phyloP scores from a whole-genome alignment of 2,329 filamentous ascomycete species.

The Raffaelea ambrosiae region DNA sequence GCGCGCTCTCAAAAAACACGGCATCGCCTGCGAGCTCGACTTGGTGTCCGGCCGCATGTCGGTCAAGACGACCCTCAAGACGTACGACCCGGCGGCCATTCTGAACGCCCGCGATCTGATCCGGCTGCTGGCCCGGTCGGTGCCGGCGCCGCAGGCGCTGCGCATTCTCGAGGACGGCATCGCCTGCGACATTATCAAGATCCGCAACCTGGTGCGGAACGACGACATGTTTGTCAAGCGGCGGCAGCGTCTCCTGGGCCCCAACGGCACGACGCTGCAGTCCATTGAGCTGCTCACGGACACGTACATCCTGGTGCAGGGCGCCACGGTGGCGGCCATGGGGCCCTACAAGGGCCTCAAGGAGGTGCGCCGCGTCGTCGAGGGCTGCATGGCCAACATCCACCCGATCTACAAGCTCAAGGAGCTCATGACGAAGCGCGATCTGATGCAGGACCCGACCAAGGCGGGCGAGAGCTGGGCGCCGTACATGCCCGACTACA shows the following conservation, averaged over 20 bases:
- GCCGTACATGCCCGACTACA: constrained; percentile 93
- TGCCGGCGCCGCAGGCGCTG: constrained; percentile 85
- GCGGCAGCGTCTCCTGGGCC: constrained; percentile 84
- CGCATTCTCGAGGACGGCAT: constrained; percentile 77
- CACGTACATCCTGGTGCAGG: constrained; percentile 92
- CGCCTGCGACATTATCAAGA: constrained; percentile 94
- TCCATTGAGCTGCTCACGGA: constrained; percentile 85
- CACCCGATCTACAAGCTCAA: constrained; percentile 80
- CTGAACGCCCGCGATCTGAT: constrained; percentile 91
- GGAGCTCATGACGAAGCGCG: constrained; percentile 78
- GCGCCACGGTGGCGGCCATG: constrained; percentile 88
- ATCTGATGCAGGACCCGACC: constrained; percentile 71
- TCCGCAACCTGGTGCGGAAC: constrained; percentile 79
- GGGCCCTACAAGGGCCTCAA: constrained; percentile 89
- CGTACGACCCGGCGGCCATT: constrained; percentile 85
- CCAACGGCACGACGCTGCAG: constrained; percentile 86
- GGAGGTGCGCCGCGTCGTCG: constrained; percentile 78
- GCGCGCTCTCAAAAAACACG: constrained; percentile 73
- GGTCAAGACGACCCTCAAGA: constrained; percentile 88
- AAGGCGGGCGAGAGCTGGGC: constrained; percentile 89
- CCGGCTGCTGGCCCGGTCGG: constrained; percentile 82
- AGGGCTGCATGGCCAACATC: constrained; percentile 95
- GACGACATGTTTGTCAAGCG: constrained; percentile 96
- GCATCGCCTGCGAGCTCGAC: constrained; percentile 87
- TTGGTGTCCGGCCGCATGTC: constrained; percentile 95